These are phyloP conservation scores for Magnusiomyces ingens DNA, from an alignment of 1,139 yeast genomes.

Conservation along the genomic window DNA sequence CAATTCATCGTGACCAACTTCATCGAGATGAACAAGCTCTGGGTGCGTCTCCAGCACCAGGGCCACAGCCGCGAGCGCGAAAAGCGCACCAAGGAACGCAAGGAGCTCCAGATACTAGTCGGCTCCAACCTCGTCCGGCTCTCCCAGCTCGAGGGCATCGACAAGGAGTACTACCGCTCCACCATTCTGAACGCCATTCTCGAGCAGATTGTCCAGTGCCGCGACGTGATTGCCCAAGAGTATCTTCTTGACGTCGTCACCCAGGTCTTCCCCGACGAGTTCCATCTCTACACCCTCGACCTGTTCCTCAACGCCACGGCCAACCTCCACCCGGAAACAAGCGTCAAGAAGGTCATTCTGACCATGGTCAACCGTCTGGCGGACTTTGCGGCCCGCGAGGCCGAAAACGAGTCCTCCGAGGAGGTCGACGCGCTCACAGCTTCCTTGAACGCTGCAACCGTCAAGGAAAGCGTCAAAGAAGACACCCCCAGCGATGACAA, in stretches of 20 bases:
- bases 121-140: constrained; percentile 88
- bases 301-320: constrained; percentile 59
- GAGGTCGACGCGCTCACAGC: constrained; percentile 6
- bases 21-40: constrained; percentile 92
- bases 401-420: constrained; percentile 18
- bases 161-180: constrained; percentile 51
- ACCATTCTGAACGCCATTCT: constrained; percentile 70
- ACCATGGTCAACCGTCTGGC: constrained; percentile 71
- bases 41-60: constrained; percentile 95
- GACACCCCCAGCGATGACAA: constrained; percentile 9
- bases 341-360: constrained; percentile 57
- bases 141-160: constrained; percentile 79
- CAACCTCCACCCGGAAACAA: constrained; percentile 61
- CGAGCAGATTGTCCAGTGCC: constrained; percentile 88
- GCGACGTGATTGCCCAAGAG: constrained; percentile 87
- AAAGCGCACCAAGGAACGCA: constrained; percentile 69
- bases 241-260: constrained; percentile 83
- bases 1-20: constrained; percentile 77
- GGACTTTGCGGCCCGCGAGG: constrained; percentile 41
- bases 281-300: constrained; percentile 71
- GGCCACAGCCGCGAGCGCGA: constrained; percentile 84
- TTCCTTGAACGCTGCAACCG: constrained; percentile 10
- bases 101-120: constrained; percentile 82
- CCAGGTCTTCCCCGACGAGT: constrained; percentile 92
- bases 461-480: constrained; percentile 3